phyloP scores from a whole-genome alignment of 441 rosid species.

The Corymbia citriodora region DNA sequence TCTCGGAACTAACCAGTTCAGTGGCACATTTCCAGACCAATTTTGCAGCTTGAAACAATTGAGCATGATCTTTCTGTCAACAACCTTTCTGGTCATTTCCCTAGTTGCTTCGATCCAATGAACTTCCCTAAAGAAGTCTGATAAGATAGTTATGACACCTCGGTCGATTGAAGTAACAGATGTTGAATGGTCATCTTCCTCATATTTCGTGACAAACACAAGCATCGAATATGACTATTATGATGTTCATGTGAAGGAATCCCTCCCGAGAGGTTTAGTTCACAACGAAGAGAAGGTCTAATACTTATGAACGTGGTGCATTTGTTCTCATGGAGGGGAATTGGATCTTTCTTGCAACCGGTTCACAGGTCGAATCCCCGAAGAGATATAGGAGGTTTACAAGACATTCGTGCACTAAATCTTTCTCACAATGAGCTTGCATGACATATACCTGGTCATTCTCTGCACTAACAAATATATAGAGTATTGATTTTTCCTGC shows the following conservation, averaged over 20 bases:
- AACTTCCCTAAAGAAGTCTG: neutral
- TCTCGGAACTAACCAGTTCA: neutral
- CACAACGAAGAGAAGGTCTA: neutral
- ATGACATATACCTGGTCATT: neutral
- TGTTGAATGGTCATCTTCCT: neutral
- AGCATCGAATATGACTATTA: accelerated
- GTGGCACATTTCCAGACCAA: neutral
- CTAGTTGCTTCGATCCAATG: neutral
- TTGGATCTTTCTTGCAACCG: neutral
- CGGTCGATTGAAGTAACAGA: neutral
- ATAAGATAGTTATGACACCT: neutral
- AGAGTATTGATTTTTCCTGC: neutral
- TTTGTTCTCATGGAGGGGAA: neutral
- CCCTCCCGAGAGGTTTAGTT: neutral
- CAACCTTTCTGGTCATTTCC: neutral
- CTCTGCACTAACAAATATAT: neutral
- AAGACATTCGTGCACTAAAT: accelerated
- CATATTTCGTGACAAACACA: neutral
- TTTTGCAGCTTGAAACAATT: neutral
- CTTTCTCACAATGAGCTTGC: neutral
- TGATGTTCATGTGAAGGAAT: neutral
- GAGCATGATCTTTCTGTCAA: neutral
- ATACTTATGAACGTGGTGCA: neutral
- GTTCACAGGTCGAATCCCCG: neutral
- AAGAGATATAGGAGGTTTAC: neutral